Evolutionary conservation across 2,329 filamentous ascomycete species (phyloP).

Genomic region (Aspergillus tubingensis): DNA sequence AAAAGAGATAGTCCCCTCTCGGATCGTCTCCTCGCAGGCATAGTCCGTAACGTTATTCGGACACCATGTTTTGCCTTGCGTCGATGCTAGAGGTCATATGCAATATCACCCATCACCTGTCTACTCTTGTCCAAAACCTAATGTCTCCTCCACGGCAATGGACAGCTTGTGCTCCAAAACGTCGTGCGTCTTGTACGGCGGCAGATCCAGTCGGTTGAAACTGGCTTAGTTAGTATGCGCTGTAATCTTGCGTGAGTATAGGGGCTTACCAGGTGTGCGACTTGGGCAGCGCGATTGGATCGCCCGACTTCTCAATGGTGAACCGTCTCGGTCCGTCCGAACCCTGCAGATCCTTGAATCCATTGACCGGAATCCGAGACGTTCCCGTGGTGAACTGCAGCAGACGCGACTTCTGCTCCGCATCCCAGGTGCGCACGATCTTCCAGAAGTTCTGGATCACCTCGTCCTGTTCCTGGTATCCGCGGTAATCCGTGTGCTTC

Average conservation of each 20-base stretch:
- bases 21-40: not conserved
- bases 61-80: not conserved
- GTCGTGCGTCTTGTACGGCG: constrained; percentile 87
- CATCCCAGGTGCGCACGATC: constrained; percentile 90
- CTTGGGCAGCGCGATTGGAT: constrained; percentile 87
- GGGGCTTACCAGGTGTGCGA: constrained; percentile 87
- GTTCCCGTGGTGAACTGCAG: constrained; percentile 97
- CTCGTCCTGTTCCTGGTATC: constrained; percentile 96
- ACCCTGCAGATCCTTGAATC: constrained; percentile 97
- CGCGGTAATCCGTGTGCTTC: constrained; percentile 99
- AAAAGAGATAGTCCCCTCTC: not conserved
- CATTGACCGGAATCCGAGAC: constrained; percentile 96
- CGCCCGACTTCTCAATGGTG: constrained; percentile 96
- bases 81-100: constrained; percentile 13
- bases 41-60: not conserved
- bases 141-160: constrained; percentile 96
- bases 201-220: constrained; percentile 96
- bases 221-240: constrained; percentile 47
- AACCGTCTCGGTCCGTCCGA: constrained; percentile 94
- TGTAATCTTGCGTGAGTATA: not conserved
- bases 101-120: constrained; percentile 17
- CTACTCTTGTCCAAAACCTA: constrained; percentile 98
- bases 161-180: constrained; percentile 85
- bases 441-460: constrained; percentile 99
- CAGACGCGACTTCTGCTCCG: constrained; percentile 94